A percentile compares a stretch with the other conserved stretches of the same genome.
phyloP scores from a whole-genome alignment of 495 filamentous ascomycete species.

The Bacidia gigantensis region DNA sequence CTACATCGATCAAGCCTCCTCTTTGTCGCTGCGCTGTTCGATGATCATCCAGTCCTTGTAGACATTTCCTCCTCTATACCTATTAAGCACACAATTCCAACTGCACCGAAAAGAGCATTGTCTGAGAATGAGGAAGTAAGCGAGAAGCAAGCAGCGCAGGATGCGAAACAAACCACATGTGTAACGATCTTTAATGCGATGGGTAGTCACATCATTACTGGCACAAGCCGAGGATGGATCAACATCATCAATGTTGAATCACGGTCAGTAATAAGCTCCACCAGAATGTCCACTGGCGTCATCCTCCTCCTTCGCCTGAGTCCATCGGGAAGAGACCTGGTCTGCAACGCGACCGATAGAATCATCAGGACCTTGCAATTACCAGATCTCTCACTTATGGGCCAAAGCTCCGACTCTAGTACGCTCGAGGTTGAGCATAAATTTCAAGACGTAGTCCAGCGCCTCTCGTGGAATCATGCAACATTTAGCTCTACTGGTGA shows the following conservation, averaged over 20 bases:
- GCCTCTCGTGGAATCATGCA: constrained; percentile 88
- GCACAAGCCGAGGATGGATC: constrained; percentile 86
- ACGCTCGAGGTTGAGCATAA: constrained; percentile 90
- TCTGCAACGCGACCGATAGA: constrained; percentile 82
- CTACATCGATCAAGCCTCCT: constrained; percentile 39
- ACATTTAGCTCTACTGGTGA: constrained; percentile 87
- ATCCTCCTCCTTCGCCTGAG: constrained; percentile 79
- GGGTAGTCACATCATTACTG: constrained; percentile 77
- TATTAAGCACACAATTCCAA: constrained; percentile 63
- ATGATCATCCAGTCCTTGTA: constrained; percentile 80
- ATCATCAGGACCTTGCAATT: constrained; percentile 81
- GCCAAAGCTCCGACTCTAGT: constrained; percentile 39
- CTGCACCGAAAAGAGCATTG: constrained; percentile 56
- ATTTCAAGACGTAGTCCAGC: constrained; percentile 94
- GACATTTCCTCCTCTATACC: constrained; percentile 54
- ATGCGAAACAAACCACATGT: constrained; percentile 87
- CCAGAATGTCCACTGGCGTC: constrained; percentile 64
- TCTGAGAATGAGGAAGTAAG: constrained; percentile 46
- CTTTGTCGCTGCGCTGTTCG: constrained; percentile 81
- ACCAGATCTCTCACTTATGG: constrained; percentile 43
- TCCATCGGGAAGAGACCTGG: constrained; percentile 66
- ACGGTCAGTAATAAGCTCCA: constrained; percentile 68
- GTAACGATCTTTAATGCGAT: constrained; percentile 73
- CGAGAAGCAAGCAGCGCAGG: constrained; percentile 78
- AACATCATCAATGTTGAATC: constrained; percentile 81